Evolutionary conservation across 768 basidiomycete genomes (phyloP).

Genomic region (Auriscalpium orientale): DNA sequence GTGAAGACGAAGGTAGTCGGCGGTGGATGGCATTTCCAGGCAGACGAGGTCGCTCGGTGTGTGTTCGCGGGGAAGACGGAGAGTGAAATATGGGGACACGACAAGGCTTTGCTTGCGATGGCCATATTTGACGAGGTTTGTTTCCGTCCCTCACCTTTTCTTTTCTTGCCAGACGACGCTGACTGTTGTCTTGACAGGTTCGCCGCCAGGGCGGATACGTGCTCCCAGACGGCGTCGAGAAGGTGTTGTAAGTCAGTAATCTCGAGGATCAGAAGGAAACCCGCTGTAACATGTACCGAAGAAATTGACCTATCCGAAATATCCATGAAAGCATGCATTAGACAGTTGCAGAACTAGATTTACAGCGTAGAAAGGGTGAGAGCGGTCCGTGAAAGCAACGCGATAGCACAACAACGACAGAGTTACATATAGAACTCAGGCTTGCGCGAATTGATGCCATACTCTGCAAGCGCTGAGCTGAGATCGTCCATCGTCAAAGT

Average conservation of each 20-base stretch:
- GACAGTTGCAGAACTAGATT: neutral
- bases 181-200: conserved; percentile 31
- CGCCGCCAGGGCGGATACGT: conserved; percentile 60
- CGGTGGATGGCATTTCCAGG: conserved; percentile 74
- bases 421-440: conserved; percentile 84
- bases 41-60: conserved; percentile 81
- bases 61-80: conserved; percentile 66
- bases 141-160: neutral
- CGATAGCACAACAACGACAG: no score
- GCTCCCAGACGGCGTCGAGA: conserved; percentile 59
- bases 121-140: conserved; percentile 77
- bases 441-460: conserved; percentile 90
- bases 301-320: neutral
- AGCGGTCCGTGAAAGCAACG: neutral
- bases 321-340: neutral
- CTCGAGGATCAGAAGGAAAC: neutral
- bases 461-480: conserved; percentile 86
- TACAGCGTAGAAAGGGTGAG: neutral
- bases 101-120: conserved; percentile 78
- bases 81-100: conserved; percentile 68
- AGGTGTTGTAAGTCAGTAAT: conserved; percentile 25
- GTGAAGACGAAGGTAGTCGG: conserved; percentile 28
- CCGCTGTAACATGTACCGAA: neutral
- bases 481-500: conserved; percentile 97
- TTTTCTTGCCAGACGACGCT: neutral